Evolutionary conservation across 805 yeast genomes (phyloP).

Genomic region (Candida dendrica): DNA sequence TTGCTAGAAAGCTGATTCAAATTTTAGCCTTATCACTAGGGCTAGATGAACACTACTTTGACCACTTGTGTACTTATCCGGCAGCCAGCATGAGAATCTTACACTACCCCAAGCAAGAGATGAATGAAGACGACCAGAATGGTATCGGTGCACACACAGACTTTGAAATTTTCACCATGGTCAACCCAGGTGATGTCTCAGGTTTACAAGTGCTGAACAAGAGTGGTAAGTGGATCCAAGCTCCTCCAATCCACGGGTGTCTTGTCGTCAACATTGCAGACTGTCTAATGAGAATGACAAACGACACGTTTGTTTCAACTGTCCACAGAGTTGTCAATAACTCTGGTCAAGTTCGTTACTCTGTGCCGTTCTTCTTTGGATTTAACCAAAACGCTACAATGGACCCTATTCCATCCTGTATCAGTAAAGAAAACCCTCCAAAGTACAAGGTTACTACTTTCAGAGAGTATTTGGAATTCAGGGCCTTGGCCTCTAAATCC

Average conservation of each 20-base stretch:
- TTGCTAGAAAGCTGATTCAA: conserved; percentile 16
- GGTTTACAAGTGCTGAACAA: conserved; percentile 29
- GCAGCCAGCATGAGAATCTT: conserved; percentile 22
- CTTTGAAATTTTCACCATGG: conserved; percentile 25
- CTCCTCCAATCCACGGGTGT: conserved; percentile 23
- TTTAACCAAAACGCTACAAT: background rate
- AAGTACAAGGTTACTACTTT: background rate
- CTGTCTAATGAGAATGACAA: conserved; percentile 28
- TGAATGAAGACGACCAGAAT: conserved; percentile 18
- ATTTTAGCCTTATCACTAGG: conserved; percentile 22
- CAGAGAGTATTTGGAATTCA: conserved; percentile 1
- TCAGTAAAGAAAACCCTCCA: background rate
- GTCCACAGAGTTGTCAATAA: conserved; percentile 29
- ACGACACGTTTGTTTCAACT: conserved; percentile 27
- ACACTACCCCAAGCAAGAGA: conserved; percentile 23
- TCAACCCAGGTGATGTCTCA: conserved; percentile 25
- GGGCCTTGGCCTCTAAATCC: background rate
- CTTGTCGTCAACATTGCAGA: conserved; percentile 32
- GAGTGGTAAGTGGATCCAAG: conserved; percentile 21
- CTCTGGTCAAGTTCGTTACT: conserved; percentile 5
- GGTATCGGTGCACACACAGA: conserved; percentile 32
- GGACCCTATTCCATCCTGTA: conserved; percentile 1
- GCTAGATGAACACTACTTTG: conserved; percentile 19
- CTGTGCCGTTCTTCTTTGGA: conserved; percentile 1
- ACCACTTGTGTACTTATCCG: conserved; percentile 13